phyloP scores from a whole-genome alignment of 805 yeast genomes.

The Metschnikowia sp. region DNA sequence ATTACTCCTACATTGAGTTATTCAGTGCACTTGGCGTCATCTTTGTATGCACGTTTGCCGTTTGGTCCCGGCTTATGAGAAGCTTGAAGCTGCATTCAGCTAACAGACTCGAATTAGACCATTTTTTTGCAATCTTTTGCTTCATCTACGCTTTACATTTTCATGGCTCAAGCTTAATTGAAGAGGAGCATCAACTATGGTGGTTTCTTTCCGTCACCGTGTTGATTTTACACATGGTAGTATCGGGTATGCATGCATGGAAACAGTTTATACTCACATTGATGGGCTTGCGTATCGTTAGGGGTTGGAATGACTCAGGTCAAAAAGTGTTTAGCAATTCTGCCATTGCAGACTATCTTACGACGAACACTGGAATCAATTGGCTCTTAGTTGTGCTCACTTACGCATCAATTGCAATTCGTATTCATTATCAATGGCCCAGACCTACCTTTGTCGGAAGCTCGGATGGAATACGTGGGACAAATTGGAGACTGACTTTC shows the following conservation, averaged over 20 bases:
- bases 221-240: constrained; percentile 10
- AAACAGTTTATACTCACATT: constrained; percentile 16
- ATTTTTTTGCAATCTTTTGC: constrained; percentile 34
- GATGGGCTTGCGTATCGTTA: constrained; percentile 50
- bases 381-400: constrained; percentile 51
- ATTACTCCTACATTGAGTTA: constrained; percentile 60
- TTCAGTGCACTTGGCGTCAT: constrained; percentile 17
- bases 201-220: constrained; percentile 48
- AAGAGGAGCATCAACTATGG: constrained; percentile 97
- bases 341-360: constrained; percentile 43
- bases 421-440: constrained; percentile 25
- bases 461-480: neutral
- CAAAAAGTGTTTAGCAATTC: constrained; percentile 59
- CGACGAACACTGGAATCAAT: constrained; percentile 26
- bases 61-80: neutral
- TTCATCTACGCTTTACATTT: constrained; percentile 61
- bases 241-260: constrained; percentile 4
- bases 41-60: constrained; percentile 4
- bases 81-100: neutral
- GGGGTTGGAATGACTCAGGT: constrained; percentile 89
- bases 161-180: constrained; percentile 74
- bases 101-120: neutral
- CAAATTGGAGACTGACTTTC: constrained; percentile 13
- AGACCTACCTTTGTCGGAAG: constrained; percentile 20
- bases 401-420: constrained; percentile 23